Evolutionary conservation across 164 flowering plant genomes (phyloP).

Genomic region (Kingdonia uniflora): DNA sequence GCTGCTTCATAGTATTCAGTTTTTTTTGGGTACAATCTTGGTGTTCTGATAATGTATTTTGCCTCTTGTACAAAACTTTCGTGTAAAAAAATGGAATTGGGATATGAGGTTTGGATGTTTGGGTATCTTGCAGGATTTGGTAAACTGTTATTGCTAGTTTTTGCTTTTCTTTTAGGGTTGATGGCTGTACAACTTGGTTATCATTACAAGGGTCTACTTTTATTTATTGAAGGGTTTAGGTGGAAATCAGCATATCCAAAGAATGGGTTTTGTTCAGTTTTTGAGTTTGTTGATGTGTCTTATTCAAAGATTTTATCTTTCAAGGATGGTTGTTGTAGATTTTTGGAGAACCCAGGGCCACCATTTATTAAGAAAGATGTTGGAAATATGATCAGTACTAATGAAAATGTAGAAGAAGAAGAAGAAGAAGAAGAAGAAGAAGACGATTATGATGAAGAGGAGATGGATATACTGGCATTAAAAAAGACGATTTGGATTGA

Average conservation of each 20-base stretch:
- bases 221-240: slow-evolving; percentile 14
- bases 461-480: slow-evolving; percentile 27
- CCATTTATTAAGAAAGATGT: neutral
- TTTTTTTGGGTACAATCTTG: neutral
- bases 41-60: slow-evolving; percentile 17
- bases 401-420: slow-evolving; percentile 8
- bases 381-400: neutral
- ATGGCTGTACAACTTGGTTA: slow-evolving; percentile 20
- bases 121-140: slow-evolving; percentile 17
- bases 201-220: slow-evolving; percentile 16
- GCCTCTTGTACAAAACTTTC: slow-evolving; percentile 20
- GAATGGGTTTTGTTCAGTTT: slow-evolving; percentile 20
- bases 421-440: slow-evolving; percentile 7
- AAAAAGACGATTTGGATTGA: slow-evolving; percentile 38
- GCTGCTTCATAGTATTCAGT: neutral
- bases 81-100: slow-evolving; percentile 15
- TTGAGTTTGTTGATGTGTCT: slow-evolving; percentile 11
- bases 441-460: slow-evolving; percentile 23
- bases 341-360: slow-evolving; percentile 1
- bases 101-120: slow-evolving; percentile 30
- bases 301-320: slow-evolving; percentile 14
- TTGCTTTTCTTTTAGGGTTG: slow-evolving; percentile 31
- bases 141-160: slow-evolving; percentile 20
- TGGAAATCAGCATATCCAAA: slow-evolving; percentile 15
- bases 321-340: slow-evolving; percentile 1